Evolutionary conservation across 164 flowering plant genomes (phyloP).

Genomic region (Umbilicus rupestris): DNA sequence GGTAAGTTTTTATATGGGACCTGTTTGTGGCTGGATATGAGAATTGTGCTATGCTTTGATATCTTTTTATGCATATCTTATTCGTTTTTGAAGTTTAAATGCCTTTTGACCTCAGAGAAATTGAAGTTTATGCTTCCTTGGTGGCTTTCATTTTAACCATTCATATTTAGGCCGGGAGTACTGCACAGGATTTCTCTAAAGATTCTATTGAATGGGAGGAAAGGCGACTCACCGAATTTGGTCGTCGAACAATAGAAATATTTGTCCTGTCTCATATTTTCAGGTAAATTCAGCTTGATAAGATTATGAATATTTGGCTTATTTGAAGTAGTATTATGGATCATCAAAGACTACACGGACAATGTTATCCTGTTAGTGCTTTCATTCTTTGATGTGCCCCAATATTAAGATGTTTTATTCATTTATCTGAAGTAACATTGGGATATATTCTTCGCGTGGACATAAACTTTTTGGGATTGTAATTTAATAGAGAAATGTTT

Average conservation of each 20-base stretch:
- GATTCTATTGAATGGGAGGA: constrained; percentile 91
- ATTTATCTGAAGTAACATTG: no score
- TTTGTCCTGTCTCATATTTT: constrained; percentile 86
- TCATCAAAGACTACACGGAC: neutral
- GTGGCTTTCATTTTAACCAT: neutral
- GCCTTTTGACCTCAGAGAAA: neutral
- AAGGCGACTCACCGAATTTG: constrained; percentile 90
- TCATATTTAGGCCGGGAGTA: constrained; percentile 55
- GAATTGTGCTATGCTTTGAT: no score
- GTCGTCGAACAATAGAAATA: constrained; percentile 89
- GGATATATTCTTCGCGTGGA: no score
- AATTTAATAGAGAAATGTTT: no score
- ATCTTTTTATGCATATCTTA: neutral
- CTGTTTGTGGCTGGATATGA: no score
- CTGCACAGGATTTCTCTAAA: constrained; percentile 83
- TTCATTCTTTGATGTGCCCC: neutral
- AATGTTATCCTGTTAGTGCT: neutral
- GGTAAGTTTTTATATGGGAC: no score
- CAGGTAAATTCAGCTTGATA: constrained; percentile 41
- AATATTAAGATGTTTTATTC: no score
- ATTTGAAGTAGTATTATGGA: neutral
- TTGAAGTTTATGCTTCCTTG: neutral
- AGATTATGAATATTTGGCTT: neutral
- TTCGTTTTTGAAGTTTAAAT: neutral
- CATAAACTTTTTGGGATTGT: no score